A percentile compares a stretch with the other conserved stretches of the same genome.
Evolutionary conservation across 805 yeast species (phyloP).

Genomic region (Metschnikowia kunwiensis): DNA sequence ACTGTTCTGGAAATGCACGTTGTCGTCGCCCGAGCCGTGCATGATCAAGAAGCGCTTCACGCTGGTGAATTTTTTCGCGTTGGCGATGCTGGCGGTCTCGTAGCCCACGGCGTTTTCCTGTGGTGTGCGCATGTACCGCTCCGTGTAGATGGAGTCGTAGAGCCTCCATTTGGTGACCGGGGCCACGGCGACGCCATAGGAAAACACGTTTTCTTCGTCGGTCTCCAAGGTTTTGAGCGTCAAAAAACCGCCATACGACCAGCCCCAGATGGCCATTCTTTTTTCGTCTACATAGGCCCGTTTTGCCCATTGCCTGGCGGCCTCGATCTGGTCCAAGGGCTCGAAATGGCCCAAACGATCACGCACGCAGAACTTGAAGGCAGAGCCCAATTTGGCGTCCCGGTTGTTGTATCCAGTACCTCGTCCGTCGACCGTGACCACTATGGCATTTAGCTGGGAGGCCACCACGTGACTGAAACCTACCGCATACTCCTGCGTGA

Average conservation of each 20-base stretch:
- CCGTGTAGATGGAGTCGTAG: slow-evolving; percentile 92
- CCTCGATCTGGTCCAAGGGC: slow-evolving; percentile 80
- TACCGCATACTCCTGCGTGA: slow-evolving; percentile 56
- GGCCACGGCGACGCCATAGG: slow-evolving; percentile 92
- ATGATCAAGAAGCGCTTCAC: slow-evolving; percentile 70
- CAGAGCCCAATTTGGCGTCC: slow-evolving; percentile 41
- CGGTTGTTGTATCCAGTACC: slow-evolving; percentile 90
- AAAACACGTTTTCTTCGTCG: slow-evolving; percentile 63
- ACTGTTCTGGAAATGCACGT: slow-evolving; percentile 92
- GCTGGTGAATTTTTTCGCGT: slow-evolving; percentile 55
- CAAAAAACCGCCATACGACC: slow-evolving; percentile 97
- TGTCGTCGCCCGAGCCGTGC: slow-evolving; percentile 98
- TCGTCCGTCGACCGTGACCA: slow-evolving; percentile 94
- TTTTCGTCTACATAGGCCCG: slow-evolving; percentile 63
- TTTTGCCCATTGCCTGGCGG: slow-evolving; percentile 69
- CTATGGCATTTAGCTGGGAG: slow-evolving; percentile 74
- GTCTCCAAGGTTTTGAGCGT: slow-evolving; percentile 85
- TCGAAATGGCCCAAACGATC: slow-evolving; percentile 81
- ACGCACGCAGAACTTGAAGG: slow-evolving; percentile 73
- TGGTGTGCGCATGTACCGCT: slow-evolving; percentile 89
- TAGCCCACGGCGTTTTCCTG: slow-evolving; percentile 65
- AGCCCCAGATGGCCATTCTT: slow-evolving; percentile 89
- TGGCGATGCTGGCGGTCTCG: slow-evolving; percentile 48
- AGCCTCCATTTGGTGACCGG: slow-evolving; percentile 95
- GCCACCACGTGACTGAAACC: slow-evolving; percentile 74